A percentile compares a stretch with the other conserved stretches of the same genome.
These are phyloP conservation scores for Fistulina hepatica DNA, from an alignment of 1,284 basidiomycete species.

Conservation along the genomic window DNA sequence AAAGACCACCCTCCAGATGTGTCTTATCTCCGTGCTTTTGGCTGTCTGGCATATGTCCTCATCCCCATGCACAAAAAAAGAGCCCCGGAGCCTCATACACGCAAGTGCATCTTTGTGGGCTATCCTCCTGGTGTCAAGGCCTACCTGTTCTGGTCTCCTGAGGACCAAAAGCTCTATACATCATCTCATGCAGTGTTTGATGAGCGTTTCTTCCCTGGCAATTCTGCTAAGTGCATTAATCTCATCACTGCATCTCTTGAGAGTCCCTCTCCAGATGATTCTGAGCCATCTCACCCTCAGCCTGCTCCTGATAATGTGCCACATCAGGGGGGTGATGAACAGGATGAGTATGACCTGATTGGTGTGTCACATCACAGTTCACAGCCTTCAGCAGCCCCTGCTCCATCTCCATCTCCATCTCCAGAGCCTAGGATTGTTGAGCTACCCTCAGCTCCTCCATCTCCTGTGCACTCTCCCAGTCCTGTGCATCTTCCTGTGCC, in stretches of 20 bases:
- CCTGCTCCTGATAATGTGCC: conserved; percentile 1
- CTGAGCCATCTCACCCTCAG: neutral
- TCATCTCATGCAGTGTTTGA: conserved; percentile 18
- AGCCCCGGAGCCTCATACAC: conserved; percentile 16
- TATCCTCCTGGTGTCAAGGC: conserved; percentile 20
- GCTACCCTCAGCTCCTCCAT: too few relatives aligned
- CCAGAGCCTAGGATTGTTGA: too few relatives aligned
- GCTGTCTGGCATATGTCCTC: conserved; percentile 23
- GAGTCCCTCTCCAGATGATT: neutral
- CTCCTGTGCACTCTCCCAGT: too few relatives aligned
- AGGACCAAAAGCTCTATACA: conserved; percentile 17
- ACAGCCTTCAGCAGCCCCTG: too few relatives aligned
- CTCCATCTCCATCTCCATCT: too few relatives aligned
- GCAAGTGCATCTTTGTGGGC: conserved; percentile 23
- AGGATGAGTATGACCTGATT: too few relatives aligned
- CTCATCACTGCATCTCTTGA: too few relatives aligned
- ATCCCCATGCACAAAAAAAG: too few relatives aligned
- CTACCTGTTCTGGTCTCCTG: conserved; percentile 22
- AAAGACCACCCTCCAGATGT: conserved; percentile 18
- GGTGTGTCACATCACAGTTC: too few relatives aligned
- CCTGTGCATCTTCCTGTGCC: too few relatives aligned
- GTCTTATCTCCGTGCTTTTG: conserved; percentile 21
- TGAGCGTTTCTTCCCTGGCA: conserved; percentile 16
- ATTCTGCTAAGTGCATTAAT: too few relatives aligned
- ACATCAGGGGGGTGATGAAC: conserved; percentile 4